Evolutionary conservation across 768 basidiomycete genomes (phyloP).

Genomic region (Chalciporus piperatus): DNA sequence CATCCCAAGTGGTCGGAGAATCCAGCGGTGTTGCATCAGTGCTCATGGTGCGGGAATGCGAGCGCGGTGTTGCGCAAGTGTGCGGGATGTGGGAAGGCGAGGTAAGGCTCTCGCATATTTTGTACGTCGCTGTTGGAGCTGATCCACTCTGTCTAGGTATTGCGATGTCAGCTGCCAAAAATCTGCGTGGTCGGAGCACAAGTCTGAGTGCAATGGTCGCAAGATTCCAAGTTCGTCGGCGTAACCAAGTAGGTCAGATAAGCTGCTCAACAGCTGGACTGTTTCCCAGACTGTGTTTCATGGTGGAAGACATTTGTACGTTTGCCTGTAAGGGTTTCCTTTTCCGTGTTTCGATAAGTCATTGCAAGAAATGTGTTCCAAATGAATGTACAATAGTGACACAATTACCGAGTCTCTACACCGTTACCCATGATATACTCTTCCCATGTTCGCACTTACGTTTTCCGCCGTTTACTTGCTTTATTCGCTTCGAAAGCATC

Average conservation of each 20-base stretch:
- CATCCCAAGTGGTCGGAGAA: conserved; percentile 49
- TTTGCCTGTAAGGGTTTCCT: background rate
- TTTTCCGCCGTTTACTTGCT: conserved; percentile 47
- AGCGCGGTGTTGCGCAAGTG: conserved; percentile 54
- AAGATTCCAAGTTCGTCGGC: background rate
- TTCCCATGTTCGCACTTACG: conserved; percentile 7
- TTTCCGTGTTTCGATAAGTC: background rate
- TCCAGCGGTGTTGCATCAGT: conserved; percentile 52
- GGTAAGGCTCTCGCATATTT: conserved; percentile 21
- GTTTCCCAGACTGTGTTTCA: background rate
- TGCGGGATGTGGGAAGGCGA: conserved; percentile 37
- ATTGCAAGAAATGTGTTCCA: background rate
- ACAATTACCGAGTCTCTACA: background rate
- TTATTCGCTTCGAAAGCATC: conserved; percentile 58
- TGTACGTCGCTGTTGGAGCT: background rate
- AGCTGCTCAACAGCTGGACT: background rate
- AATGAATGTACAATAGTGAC: conserved; percentile 10
- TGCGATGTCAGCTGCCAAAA: conserved; percentile 42
- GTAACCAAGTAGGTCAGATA: background rate
- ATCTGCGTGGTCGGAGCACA: conserved; percentile 39
- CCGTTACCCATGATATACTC: background rate
- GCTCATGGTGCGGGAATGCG: conserved; percentile 63
- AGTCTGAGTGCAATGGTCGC: conserved; percentile 19
- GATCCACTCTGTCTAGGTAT: conserved; percentile 32
- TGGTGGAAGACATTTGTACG: background rate